These are phyloP conservation scores for Sparassis latifolia DNA, from an alignment of 1,284 basidiomycete species.

Conservation along the genomic window DNA sequence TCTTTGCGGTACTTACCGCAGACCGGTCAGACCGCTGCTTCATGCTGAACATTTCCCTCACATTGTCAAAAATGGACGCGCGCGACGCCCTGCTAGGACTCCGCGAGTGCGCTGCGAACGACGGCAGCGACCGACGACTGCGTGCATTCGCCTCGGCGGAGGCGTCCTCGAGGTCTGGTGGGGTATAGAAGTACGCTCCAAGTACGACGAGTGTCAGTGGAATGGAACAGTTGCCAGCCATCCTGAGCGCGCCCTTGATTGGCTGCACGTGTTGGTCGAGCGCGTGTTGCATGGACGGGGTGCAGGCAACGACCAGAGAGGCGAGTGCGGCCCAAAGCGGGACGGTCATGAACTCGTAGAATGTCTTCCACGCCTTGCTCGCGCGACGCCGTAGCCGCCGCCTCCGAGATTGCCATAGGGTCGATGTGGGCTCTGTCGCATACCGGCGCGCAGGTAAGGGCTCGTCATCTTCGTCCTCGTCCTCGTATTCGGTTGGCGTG, in stretches of 20 bases:
- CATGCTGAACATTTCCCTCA: conserved; percentile 36
- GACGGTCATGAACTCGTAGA: conserved; percentile 83
- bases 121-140: conserved; percentile 7
- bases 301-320: conserved; percentile 78
- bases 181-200: conserved; percentile 82
- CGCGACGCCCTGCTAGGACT: conserved; percentile 19
- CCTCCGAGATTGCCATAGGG: conserved; percentile 25
- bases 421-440: conserved; percentile 24
- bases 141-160: neutral
- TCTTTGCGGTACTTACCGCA: conserved; percentile 8
- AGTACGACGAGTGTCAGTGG: conserved; percentile 89
- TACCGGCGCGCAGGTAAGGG: conserved; percentile 19
- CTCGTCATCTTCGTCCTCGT: conserved; percentile 34
- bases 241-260: conserved; percentile 65
- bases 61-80: conserved; percentile 34
- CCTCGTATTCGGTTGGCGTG: conserved; percentile 23
- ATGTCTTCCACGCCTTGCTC: conserved; percentile 28
- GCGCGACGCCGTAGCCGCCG: conserved; percentile 28
- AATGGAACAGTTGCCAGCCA: conserved; percentile 78
- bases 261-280: conserved; percentile 60
- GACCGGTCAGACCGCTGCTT: conserved; percentile 12
- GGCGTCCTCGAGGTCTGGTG: conserved; percentile 21
- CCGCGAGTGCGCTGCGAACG: conserved; percentile 9
- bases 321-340: conserved; percentile 78
- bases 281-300: conserved; percentile 67